Percentiles rank a stretch among this genome's conserved stretches.
Evolutionary conservation across 306 rosid genomes (phyloP).

Genomic region (Quercus robur): DNA sequence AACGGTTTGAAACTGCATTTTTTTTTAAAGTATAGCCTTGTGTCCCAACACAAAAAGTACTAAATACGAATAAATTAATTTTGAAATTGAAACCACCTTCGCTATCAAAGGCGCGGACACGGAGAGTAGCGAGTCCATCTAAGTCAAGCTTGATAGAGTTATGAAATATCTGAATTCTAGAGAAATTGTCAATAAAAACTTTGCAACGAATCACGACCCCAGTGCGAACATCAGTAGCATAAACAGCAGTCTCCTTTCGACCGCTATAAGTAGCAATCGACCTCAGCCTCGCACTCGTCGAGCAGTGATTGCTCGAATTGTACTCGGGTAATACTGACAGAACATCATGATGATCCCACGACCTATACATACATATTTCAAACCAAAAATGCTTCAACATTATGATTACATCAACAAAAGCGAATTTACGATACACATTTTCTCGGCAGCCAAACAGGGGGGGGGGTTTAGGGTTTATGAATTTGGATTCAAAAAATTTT

Average conservation of each 20-base stretch:
- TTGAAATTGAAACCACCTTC: slow-evolving; percentile 53
- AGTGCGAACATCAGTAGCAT: slow-evolving; percentile 71
- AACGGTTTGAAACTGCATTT: too few relatives aligned
- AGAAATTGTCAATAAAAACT: slow-evolving; percentile 83
- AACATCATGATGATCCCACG: slow-evolving; percentile 97
- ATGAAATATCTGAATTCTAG: slow-evolving; percentile 88
- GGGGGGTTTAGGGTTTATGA: too few relatives aligned
- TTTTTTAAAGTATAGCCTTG: too few relatives aligned
- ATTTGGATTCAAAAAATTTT: too few relatives aligned
- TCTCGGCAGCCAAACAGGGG: neutral
- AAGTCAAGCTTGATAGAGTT: slow-evolving; percentile 87
- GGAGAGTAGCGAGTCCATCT: slow-evolving; percentile 93
- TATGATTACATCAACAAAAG: neutral
- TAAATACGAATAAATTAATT: neutral
- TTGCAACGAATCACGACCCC: slow-evolving; percentile 83
- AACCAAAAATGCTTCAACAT: neutral
- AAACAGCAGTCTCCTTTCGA: slow-evolving; percentile 93
- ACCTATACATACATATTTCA: slow-evolving; percentile 35
- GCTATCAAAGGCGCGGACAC: slow-evolving; percentile 75
- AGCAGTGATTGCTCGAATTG: slow-evolving; percentile 73
- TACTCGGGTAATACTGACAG: slow-evolving; percentile 78
- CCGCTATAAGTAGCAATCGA: slow-evolving; percentile 84
- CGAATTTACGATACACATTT: neutral
- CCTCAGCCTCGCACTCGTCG: slow-evolving; percentile 80
- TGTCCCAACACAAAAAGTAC: neutral